Percentiles rank a stretch among this genome's conserved stretches.
These are phyloP conservation scores for Metschnikowia koreensis DNA, from an alignment of 805 yeast genomes.

Conservation along the genomic window DNA sequence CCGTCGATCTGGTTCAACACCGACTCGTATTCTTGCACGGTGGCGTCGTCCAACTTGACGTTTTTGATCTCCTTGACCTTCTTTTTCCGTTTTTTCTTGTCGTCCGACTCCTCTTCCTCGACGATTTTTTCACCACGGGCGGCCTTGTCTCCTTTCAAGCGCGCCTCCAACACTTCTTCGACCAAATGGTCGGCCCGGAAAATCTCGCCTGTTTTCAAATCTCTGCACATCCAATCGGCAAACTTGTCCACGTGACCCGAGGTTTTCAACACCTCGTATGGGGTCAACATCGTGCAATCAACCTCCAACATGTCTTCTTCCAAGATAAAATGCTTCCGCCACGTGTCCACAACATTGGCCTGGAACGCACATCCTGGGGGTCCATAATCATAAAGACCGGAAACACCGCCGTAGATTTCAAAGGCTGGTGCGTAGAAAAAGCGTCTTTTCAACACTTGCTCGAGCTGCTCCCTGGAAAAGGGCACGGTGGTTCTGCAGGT, in stretches of 20 bases:
- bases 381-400: conserved; percentile 97
- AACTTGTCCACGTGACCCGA: conserved; percentile 99
- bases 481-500: conserved; percentile 22
- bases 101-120: conserved; percentile 54
- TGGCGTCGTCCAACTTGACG: conserved; percentile 79
- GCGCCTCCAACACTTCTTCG: conserved; percentile 94
- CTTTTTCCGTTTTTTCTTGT: conserved; percentile 66
- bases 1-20: conserved; percentile 95
- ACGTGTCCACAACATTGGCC: conserved; percentile 88
- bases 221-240: conserved; percentile 99
- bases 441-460: conserved; percentile 88
- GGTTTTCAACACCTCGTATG: conserved; percentile 95
- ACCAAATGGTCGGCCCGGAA: conserved; percentile 98
- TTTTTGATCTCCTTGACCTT: conserved; percentile 93
- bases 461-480: conserved; percentile 84
- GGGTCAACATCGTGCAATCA: conserved; percentile 97
- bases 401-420: conserved; percentile 97
- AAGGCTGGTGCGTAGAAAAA: conserved; percentile 97
- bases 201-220: conserved; percentile 92
- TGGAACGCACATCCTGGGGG: conserved; percentile 99
- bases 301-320: conserved; percentile 99
- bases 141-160: conserved; percentile 94
- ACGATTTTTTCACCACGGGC: conserved; percentile 77
- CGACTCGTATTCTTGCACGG: conserved; percentile 76
- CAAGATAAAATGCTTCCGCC: conserved; percentile 96